phyloP scores from a whole-genome alignment of 163 green algal species.

The Chlorella variabilis region DNA sequence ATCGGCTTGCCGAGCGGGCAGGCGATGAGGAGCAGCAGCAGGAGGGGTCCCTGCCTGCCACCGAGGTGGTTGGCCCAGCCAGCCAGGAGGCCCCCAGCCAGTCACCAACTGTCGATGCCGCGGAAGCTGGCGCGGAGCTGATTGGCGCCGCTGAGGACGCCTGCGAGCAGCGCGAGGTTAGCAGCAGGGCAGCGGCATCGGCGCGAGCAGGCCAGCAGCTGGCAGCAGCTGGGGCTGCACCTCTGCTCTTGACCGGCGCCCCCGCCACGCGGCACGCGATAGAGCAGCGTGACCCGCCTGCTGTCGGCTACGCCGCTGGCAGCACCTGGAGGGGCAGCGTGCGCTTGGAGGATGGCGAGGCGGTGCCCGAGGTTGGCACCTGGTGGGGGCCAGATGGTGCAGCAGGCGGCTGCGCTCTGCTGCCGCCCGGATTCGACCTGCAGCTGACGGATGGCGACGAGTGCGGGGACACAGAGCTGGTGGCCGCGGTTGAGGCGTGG shows the following conservation, averaged over 20 bases:
- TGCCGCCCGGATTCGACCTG: background rate
- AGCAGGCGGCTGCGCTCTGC: background rate
- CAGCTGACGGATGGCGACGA: background rate
- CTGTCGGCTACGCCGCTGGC: background rate
- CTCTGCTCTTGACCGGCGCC: no score
- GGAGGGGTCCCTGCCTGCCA: background rate
- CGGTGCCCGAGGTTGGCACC: background rate
- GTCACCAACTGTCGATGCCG: background rate
- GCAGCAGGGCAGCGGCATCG: background rate
- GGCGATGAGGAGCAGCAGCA: background rate
- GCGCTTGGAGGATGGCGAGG: background rate
- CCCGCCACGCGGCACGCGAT: no score
- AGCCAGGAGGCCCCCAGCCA: background rate
- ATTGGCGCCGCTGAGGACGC: no score
- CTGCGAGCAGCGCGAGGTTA: no score
- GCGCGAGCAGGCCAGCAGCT: background rate
- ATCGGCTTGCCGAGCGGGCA: background rate
- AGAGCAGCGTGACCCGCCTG: no score
- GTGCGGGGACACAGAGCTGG: background rate
- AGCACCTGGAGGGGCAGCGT: background rate
- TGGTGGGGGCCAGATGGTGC: background rate
- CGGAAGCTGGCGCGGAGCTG: background rate
- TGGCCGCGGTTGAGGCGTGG: background rate
- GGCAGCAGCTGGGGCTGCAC: no score
- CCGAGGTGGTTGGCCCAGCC: background rate